These are phyloP conservation scores for Pachyrhizus erosus DNA, from an alignment of 306 rosid species.

Conservation along the genomic window DNA sequence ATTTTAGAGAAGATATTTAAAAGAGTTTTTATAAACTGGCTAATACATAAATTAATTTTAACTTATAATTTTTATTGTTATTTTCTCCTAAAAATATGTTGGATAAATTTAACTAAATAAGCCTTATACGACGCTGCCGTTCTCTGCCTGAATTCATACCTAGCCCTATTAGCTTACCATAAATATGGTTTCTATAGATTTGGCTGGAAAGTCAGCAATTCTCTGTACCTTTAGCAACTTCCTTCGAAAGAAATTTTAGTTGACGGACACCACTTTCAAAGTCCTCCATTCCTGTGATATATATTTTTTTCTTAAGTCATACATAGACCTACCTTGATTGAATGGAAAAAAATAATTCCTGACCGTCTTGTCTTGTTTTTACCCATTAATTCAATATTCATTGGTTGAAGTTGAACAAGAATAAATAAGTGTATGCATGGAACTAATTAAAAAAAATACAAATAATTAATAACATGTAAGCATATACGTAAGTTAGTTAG, in stretches of 20 bases:
- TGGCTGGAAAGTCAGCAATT: not conserved
- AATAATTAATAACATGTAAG: not conserved
- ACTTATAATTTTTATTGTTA: no score
- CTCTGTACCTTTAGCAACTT: not conserved
- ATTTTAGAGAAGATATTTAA: no score
- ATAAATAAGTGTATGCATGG: not conserved
- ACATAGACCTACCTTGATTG: not conserved
- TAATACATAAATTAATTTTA: no score
- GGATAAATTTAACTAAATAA: no score
- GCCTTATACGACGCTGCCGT: not conserved
- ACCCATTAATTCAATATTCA: not conserved
- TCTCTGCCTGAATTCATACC: not conserved
- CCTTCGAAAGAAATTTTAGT: slow-evolving; percentile 38
- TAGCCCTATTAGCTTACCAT: not conserved
- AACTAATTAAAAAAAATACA: not conserved
- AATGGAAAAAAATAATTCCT: not conserved
- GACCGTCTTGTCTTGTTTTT: slow-evolving; percentile 14
- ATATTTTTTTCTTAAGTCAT: slow-evolving; percentile 18
- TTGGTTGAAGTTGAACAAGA: slow-evolving; percentile 23
- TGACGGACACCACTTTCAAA: slow-evolving; percentile 44
- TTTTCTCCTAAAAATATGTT: no score
- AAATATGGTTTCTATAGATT: not conserved
- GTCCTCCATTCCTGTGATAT: slow-evolving; percentile 22
- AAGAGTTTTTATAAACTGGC: no score
- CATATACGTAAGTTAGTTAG: not conserved